Evolutionary conservation across 371 early-diverging fungal species (phyloP), one percentile per base, ranked within the genome.

Genomic region (Mucor piriformis): DNA sequence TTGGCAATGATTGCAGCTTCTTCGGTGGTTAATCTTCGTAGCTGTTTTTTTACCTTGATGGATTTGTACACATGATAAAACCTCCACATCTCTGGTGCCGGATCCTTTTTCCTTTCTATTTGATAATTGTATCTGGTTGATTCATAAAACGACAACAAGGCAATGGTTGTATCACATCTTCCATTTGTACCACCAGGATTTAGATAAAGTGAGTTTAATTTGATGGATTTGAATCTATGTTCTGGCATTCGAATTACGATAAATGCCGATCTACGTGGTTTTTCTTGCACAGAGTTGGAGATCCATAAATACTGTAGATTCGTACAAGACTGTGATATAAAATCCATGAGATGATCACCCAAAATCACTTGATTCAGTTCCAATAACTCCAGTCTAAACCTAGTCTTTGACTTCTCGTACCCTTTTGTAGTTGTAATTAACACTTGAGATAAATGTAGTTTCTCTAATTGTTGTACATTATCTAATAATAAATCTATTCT

Each of bases 171-270:
- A 6, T 63, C 59, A 29, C 55, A 58, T 34, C 51, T 59, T 12
- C 51, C 59, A 4, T 21, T 33, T 3, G 37, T 20, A 18, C 63
- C 63, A 15, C 67, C 67, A 20, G 67, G 59, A n/a, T 67, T 67
- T 6, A 67, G 47, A 23, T 67, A 47, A 0, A 67, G 34, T 16
- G 58, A 51, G 18, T 63, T 47, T 0, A 67, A 20, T 25, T 56
- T 42, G 16, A 67, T 63, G 3, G 51, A 47, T 47, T 59, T 37
- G 13, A 67, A 63, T 11, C 47, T 21, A n/a, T 67, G 67, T 6
- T 67, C 67, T 3, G 67, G 67, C 63, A 67, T 63, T 24, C 67
- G 53, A 27, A 67, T 67, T 2, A 67, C 57, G 6, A 67, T 34
- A 63, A 67, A 67, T 5, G 56, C 49, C 3, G 67, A 63, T 47